Evolutionary conservation across 1,284 basidiomycete species (phyloP).

Genomic region (Trichosporon sp.): DNA sequence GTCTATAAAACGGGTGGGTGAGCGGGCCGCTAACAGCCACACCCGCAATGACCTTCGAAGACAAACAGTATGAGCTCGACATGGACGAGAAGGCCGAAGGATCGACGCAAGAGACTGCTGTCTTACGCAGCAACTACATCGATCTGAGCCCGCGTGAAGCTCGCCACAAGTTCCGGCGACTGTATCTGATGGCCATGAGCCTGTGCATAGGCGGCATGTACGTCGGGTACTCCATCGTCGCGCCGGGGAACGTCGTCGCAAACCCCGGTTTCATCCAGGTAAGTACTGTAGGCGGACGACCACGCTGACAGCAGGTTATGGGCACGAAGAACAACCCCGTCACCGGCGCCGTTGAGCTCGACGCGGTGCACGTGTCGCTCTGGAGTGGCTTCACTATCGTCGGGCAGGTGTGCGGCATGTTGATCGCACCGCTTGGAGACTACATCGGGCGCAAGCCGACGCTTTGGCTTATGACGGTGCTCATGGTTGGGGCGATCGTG

Average conservation of each 20-base stretch:
- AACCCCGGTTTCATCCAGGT: constrained; percentile 9
- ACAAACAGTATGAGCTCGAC: background rate
- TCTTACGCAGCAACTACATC: background rate
- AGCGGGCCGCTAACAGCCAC: no score
- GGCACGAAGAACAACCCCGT: constrained; percentile 5
- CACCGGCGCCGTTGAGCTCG: constrained; percentile 4
- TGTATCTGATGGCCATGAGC: constrained; percentile 9
- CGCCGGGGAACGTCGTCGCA: constrained; percentile 12
- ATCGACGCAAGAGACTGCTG: background rate
- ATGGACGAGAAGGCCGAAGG: background rate
- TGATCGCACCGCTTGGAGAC: constrained; percentile 2
- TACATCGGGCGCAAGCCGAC: constrained; percentile 1
- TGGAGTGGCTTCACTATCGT: constrained; percentile 11
- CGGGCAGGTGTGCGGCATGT: background rate
- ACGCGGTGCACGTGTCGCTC: constrained; percentile 5
- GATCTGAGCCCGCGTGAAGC: background rate
- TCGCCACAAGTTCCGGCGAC: constrained; percentile 18
- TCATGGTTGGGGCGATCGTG: constrained; percentile 6
- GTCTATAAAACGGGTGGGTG: background rate
- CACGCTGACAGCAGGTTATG: background rate
- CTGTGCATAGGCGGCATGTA: constrained; percentile 20
- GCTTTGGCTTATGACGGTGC: constrained; percentile 6
- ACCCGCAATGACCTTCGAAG: background rate
- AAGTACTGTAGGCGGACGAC: no score
- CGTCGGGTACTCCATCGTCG: constrained; percentile 14